These are phyloP conservation scores for Teunomyces panamensis DNA, from an alignment of 805 yeast genomes.

Conservation along the genomic window DNA sequence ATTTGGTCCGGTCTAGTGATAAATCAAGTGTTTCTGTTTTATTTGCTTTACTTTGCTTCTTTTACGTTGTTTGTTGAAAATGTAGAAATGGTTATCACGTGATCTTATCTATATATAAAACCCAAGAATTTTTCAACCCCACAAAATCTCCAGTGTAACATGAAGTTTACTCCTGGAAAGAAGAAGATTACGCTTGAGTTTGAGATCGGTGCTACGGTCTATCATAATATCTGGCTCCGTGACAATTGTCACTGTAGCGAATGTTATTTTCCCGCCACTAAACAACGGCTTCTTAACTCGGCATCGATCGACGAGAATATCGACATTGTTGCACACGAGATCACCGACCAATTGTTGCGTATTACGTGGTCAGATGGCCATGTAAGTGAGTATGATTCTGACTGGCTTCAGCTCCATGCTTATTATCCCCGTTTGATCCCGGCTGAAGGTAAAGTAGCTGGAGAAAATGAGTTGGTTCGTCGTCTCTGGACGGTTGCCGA, in stretches of 20 bases:
- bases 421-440: constrained; percentile 50
- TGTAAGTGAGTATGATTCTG: constrained; percentile 30
- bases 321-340: constrained; percentile 10
- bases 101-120: background rate
- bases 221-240: constrained; percentile 58
- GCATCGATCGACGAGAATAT: constrained; percentile 36
- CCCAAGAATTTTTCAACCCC: background rate
- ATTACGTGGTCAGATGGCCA: constrained; percentile 44
- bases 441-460: constrained; percentile 22
- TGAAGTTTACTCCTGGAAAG: background rate
- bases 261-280: constrained; percentile 55
- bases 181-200: background rate
- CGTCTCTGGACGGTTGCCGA: constrained; percentile 45
- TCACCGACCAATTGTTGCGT: constrained; percentile 13
- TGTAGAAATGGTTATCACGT: background rate
- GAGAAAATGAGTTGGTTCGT: constrained; percentile 28
- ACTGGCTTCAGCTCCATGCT: constrained; percentile 50
- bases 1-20: background rate
- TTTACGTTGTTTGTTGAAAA: background rate
- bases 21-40: background rate
- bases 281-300: constrained; percentile 58
- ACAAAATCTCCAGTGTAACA: background rate
- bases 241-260: constrained; percentile 59
- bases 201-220: background rate
- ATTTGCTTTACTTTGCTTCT: background rate